Evolutionary conservation across 2,329 filamentous ascomycete species (phyloP), one percentile per base, ranked within the genome.

Genomic region (Exophiala oligosperma): DNA sequence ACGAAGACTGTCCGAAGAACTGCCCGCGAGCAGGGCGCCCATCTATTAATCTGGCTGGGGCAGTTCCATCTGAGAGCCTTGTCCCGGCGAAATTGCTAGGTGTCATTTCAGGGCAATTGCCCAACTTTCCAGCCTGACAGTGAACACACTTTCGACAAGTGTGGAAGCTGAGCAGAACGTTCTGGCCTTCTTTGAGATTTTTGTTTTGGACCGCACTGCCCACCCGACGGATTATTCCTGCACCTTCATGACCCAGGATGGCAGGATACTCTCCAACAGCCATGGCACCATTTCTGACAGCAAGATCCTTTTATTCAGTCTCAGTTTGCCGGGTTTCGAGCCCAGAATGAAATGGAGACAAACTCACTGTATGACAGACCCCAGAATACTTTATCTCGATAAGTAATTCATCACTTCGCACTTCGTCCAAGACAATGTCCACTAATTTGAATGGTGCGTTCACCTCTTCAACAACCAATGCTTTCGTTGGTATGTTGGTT

Each of bases 381-480:
- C 91, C 91, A 23, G 88, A 89, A 81, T 84, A 95, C 76, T 91
- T 91, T 81, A 96, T 83, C 77, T 94, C 92, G 77, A 96, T 79
- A 64, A 96, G 88, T 65, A 96, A 89, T 77, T 96, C 90, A 78
- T 96, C 91, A 49, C 91, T 86, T 23, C 87, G 90, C 43, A 92
- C 91, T 49, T 96, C 91, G 66, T 90, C 87, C 9, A 64, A 49
- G 11, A 56, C 49, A 68, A 96, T 92, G 76, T 73, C 66, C 56
- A 73, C 73, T 68, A 72, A 73, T 37, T 69, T 65, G 24, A 72
- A 80, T 80, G 86, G 83, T 57, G 85, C 86, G 66, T 89, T 90
- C 53, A 82, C 87, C 80, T 90, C 83, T 76, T 96, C 89, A 67
- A 93, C 81, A 66, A 97, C 90, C 76, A 94, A 89, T 49, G 92